A percentile compares a stretch with the other conserved stretches of the same genome.
These are phyloP conservation scores for Epichloe bromicola DNA, from an alignment of 2,329 filamentous ascomycete species.

Conservation along the genomic window DNA sequence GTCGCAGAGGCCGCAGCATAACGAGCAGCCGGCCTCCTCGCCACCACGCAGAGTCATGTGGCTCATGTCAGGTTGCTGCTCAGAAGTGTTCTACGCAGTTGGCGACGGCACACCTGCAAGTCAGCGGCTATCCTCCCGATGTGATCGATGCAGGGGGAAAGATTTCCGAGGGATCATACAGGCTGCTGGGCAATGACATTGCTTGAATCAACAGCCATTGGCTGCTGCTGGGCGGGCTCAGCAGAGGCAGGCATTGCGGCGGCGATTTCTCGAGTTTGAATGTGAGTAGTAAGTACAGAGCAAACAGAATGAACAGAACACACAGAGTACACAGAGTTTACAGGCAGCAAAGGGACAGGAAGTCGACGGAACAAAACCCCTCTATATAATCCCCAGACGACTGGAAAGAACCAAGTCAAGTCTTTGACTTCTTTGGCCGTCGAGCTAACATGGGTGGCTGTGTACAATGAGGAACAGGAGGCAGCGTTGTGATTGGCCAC, in stretches of 20 bases:
- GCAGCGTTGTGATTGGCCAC: too few relatives aligned
- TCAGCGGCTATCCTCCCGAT: not conserved
- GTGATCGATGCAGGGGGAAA: not conserved
- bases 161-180: not conserved
- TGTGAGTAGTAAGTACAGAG: not conserved
- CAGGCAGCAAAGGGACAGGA: not conserved
- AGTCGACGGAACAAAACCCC: not conserved
- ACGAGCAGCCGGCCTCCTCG: conserved; percentile 1
- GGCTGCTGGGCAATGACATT: not conserved
- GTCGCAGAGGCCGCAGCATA: conserved; percentile 1
- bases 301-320: not conserved
- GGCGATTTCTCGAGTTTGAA: not conserved
- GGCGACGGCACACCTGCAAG: not conserved
- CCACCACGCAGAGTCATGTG: conserved; percentile 1
- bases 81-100: not conserved
- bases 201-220: not conserved
- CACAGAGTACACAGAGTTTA: not conserved
- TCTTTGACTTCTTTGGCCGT: not conserved
- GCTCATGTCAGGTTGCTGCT: conserved; percentile 1
- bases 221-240: not conserved
- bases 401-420: not conserved
- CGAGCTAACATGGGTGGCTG: not conserved
- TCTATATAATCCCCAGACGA: not conserved
- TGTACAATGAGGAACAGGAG: not conserved
- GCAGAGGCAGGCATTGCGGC: not conserved